Evolutionary conservation across 164 flowering plant genomes (phyloP).

Genomic region (Nymphaea colorata): DNA sequence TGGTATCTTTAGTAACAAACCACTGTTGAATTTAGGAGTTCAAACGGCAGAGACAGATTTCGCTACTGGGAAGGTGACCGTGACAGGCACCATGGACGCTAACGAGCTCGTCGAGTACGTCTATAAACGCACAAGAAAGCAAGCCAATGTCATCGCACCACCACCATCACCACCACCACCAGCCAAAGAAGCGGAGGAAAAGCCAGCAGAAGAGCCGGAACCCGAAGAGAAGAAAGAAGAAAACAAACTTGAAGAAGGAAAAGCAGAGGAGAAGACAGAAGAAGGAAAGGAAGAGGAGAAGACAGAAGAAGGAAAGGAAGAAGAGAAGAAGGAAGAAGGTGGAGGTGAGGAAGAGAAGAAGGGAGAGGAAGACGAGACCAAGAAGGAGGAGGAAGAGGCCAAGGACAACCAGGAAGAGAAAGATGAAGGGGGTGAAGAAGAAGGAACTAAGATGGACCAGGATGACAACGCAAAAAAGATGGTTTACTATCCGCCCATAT

Average conservation of each 20-base stretch:
- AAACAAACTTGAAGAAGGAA: constrained; percentile 6
- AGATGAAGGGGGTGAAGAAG: constrained; percentile 9
- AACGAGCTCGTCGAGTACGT: constrained; percentile 67
- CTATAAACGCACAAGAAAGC: constrained; percentile 69
- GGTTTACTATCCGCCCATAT: constrained; percentile 53
- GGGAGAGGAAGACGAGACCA: constrained; percentile 15
- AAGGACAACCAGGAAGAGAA: constrained; percentile 4
- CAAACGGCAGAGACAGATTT: constrained; percentile 61
- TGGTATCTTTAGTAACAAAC: not conserved
- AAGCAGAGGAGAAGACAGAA: constrained; percentile 10
- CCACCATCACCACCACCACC: constrained; percentile 16
- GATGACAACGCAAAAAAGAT: constrained; percentile 52
- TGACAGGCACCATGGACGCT: constrained; percentile 87
- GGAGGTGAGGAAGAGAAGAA: constrained; percentile 1
- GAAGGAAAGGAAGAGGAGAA: constrained; percentile 9
- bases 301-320: constrained; percentile 1
- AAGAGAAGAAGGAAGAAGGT: constrained; percentile 2
- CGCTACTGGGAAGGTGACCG: constrained; percentile 55
- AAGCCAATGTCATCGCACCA: constrained; percentile 67
- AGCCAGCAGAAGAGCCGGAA: constrained; percentile 18
- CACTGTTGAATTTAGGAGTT: constrained; percentile 39
- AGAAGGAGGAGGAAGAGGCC: constrained; percentile 25
- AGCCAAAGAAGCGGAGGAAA: constrained; percentile 15
- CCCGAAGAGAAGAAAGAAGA: constrained; percentile 18
- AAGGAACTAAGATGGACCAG: constrained; percentile 7